Evolutionary conservation across 345 rosid species (phyloP).

Genomic region (Eucalyptus lansdowneana): DNA sequence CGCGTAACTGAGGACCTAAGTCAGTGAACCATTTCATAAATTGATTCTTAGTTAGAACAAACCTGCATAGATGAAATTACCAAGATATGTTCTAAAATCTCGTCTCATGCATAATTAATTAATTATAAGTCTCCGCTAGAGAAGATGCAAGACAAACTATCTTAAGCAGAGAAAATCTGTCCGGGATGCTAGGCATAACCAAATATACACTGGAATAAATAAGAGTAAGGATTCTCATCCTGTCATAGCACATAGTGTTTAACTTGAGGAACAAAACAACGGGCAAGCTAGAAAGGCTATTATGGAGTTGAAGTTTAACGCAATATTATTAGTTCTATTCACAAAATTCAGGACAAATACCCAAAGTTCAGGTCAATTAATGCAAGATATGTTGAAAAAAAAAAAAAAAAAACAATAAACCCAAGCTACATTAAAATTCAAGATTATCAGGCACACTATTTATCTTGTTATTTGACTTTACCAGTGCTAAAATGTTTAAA

Average conservation of each 20-base stretch:
- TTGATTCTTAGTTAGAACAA: background rate
- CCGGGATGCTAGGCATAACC: background rate
- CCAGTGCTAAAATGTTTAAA: background rate
- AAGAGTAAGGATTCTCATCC: background rate
- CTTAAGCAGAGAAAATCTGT: background rate
- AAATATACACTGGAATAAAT: background rate
- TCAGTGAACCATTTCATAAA: background rate
- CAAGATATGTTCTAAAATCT: background rate
- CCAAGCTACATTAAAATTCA: background rate
- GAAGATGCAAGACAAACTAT: background rate
- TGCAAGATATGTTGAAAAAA: background rate
- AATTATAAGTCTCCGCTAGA: background rate
- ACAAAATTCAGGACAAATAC: background rate
- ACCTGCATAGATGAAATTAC: background rate
- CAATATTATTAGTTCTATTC: background rate
- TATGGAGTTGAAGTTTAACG: background rate
- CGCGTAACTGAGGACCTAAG: constrained; percentile 50
- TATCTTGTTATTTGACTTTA: background rate
- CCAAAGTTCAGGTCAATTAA: background rate
- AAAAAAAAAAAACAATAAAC: background rate
- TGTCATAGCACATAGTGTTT: background rate
- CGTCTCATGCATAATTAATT: background rate
- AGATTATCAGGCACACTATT: background rate
- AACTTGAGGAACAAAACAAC: background rate
- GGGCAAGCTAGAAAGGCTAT: background rate